Conservation (phyloP, 129 eudicot species). For the Arctium lappa region DNA sequence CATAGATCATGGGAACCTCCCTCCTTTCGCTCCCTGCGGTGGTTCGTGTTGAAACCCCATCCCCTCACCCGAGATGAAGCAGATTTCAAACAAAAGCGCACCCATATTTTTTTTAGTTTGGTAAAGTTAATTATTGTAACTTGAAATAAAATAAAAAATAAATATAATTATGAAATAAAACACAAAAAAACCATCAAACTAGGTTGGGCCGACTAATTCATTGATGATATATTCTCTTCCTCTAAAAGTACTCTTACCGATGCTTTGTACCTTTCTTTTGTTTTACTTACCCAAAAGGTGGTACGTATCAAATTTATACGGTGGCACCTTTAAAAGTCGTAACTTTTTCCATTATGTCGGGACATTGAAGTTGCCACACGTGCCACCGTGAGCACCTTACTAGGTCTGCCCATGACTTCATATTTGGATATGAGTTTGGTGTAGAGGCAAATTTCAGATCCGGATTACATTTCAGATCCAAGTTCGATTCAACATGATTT, state of each 20-base stretch:
- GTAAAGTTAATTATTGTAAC: no score
- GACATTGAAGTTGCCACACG: not conserved
- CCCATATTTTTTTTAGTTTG: no score
- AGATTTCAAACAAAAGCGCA: no score
- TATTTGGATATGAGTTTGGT: not conserved
- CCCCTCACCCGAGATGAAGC: no score
- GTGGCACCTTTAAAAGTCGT: not conserved
- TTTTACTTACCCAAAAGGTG: not conserved
- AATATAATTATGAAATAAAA: not conserved
- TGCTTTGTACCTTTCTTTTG: not conserved
- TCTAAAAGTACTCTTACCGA: not conserved
- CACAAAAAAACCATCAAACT: not conserved
- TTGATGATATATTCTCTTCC: no score
- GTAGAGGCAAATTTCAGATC: not conserved
- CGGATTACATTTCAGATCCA: not conserved
- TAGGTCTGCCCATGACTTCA: not conserved
- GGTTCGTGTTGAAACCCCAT: no score
- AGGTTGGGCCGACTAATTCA: not conserved
- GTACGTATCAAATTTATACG: not conserved
- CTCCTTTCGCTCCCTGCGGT: no score
- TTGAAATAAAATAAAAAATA: not conserved
- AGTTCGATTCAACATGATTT: not conserved
- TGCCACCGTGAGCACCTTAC: not conserved
- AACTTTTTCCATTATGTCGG: not conserved
- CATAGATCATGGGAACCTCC: no score